These are phyloP conservation scores for Solioccasus polychromus DNA, from an alignment of 768 basidiomycete genomes.

Conservation along the genomic window DNA sequence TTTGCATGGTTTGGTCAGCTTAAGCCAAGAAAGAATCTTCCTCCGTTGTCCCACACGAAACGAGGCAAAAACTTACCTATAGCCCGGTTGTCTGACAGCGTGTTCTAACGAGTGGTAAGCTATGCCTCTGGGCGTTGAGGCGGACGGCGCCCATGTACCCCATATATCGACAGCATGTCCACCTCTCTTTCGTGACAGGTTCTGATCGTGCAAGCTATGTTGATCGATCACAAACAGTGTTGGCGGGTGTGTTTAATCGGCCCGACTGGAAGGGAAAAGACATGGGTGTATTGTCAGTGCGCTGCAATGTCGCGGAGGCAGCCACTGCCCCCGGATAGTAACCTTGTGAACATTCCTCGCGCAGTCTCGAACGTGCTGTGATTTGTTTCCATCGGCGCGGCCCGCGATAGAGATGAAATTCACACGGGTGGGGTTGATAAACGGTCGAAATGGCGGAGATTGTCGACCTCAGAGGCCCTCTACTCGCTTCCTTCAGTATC, in stretches of 20 bases:
- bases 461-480: background rate
- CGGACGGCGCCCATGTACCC: too few species aligned
- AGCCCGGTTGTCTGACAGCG: too few species aligned
- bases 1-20: too few species aligned
- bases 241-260: background rate
- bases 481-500: background rate
- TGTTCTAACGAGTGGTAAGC: too few species aligned
- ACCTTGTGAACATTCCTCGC: background rate
- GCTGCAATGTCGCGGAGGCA: conserved; percentile 9
- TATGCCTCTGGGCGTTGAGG: too few species aligned
- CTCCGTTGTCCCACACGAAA: background rate
- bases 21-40: too few species aligned
- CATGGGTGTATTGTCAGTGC: conserved; percentile 14
- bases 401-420: conserved; percentile 13
- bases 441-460: conserved; percentile 7
- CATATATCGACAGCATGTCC: too few species aligned
- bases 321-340: background rate
- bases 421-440: conserved; percentile 28
- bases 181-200: too few species aligned
- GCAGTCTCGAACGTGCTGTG: background rate
- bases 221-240: conserved; percentile 2
- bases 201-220: background rate
- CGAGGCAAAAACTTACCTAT: too few species aligned
- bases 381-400: conserved; percentile 1
- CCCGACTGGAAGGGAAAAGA: conserved; percentile 13